Conservation (phyloP, 768 basidiomycete genomes). For the Nevesoporus exiguus region DNA sequence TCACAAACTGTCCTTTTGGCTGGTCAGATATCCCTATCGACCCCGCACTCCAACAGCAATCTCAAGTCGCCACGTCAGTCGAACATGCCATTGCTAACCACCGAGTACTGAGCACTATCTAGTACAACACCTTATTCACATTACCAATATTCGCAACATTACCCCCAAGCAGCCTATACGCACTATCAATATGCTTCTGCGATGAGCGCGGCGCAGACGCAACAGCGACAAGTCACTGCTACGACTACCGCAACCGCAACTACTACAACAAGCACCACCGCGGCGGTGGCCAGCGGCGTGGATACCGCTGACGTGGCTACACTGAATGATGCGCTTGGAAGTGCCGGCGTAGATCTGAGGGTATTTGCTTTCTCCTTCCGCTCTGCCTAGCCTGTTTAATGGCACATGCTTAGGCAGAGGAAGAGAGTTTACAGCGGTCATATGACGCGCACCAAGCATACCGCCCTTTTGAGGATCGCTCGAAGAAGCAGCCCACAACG, state of each 20-base stretch:
- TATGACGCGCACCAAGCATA: constrained; percentile 61
- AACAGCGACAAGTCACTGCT: constrained; percentile 26
- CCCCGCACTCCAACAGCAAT: constrained; percentile 63
- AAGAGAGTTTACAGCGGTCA: constrained; percentile 71
- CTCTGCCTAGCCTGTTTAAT: background rate
- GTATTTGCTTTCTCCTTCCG: constrained; percentile 37
- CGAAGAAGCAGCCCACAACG: constrained; percentile 67
- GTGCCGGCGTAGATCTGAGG: constrained; percentile 83
- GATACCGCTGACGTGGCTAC: constrained; percentile 74
- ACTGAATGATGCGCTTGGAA: constrained; percentile 80
- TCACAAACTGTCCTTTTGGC: background rate
- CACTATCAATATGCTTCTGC: constrained; percentile 43
- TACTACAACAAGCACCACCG: constrained; percentile 4
- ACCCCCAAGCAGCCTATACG: constrained; percentile 35
- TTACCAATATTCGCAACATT: constrained; percentile 40
- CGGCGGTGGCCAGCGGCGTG: constrained; percentile 35
- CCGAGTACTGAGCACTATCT: constrained; percentile 8
- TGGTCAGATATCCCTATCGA: constrained; percentile 59
- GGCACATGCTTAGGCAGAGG: constrained; percentile 63
- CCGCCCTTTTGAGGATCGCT: constrained; percentile 72
- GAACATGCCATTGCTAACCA: background rate
- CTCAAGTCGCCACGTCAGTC: constrained; percentile 44
- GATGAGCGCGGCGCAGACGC: constrained; percentile 30
- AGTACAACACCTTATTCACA: constrained; percentile 51
- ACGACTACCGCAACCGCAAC: constrained; percentile 9